Base-by-base conservation (phyloP, 108 stramenopile genomes). In the Skeletonema marinoi region DNA sequence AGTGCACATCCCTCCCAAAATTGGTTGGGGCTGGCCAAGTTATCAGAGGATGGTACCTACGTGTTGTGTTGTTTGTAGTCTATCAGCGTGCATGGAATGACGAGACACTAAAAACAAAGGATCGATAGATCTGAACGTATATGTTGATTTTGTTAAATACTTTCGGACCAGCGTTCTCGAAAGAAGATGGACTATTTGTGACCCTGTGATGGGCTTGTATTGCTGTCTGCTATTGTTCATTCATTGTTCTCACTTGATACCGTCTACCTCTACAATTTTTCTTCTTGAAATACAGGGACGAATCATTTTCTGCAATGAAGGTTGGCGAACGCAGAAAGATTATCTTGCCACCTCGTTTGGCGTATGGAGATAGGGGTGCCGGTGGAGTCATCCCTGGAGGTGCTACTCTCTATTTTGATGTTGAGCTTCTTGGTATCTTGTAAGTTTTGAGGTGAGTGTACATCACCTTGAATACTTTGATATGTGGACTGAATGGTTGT, bases 331-430 rank as follows among this genome's bases (percentile, higher is more conserved):
- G 85, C 32, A 90, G 98, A 65, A 83, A 87, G 41, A 82, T 99
- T 48, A 80, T 96, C 68, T 65, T 99, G 14, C 99, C 98, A 7
- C 73, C 92, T 6, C 70, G 87, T 33, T 77, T 98, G 32, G 99
- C 80, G 14, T 99, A 98, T 80, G 98, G 97, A 31, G 92, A 93
- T 31, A 82, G 93, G 11, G 98, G 96, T 12, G 93, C 93, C 31
- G 96, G 96, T 2, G 95, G 90, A 13, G 83, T 95, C 61, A 98
- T 98, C 68, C 98, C 98, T 2, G 91, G 90, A 60, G 93, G 91
- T 17, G 94, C 96, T n/a, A 97, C 96, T 21, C 83, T 98, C 4
- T 95, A 93, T 70, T 98, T 98, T 85, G 98, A 98, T 74, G 94
- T 98, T 56, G 96, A 98, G 72, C 86, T 98, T 50, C 54, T 96